Percentiles rank a stretch among this genome's conserved stretches.
Evolutionary conservation across 1,139 yeast genomes (phyloP).

Genomic region (Zygoascus hellenicus): DNA sequence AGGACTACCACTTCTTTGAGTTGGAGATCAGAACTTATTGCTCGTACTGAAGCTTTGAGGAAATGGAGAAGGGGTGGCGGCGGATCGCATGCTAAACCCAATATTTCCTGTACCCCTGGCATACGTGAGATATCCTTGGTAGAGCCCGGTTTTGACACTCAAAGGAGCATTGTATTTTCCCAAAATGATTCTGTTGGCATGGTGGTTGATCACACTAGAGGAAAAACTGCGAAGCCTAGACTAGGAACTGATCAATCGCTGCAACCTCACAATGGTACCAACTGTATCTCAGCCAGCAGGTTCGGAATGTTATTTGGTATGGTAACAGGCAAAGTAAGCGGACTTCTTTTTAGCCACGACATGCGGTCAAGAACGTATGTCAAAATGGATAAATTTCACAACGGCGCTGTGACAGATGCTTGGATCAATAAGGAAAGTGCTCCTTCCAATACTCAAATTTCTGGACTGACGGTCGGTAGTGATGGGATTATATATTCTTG

Average conservation of each 20-base stretch:
- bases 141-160: conserved; percentile 27
- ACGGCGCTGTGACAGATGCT: conserved; percentile 25
- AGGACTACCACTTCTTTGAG: conserved; percentile 25
- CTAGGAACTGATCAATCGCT: conserved; percentile 25
- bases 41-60: conserved; percentile 26
- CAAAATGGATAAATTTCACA: conserved; percentile 23
- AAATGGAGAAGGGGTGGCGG: conserved; percentile 27
- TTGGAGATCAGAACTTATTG: conserved; percentile 32
- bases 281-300: conserved; percentile 28
- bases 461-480: conserved; percentile 25
- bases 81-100: conserved; percentile 19
- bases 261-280: conserved; percentile 19
- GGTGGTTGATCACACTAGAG: conserved; percentile 32
- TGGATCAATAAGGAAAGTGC: conserved; percentile 28
- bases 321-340: conserved; percentile 26
- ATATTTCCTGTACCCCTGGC: conserved; percentile 29
- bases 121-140: conserved; percentile 25
- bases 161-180: conserved; percentile 28
- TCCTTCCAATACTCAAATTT: conserved; percentile 1
- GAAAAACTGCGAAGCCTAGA: conserved; percentile 30
- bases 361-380: conserved; percentile 29
- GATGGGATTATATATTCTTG: conserved; percentile 27
- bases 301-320: conserved; percentile 32
- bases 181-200: conserved; percentile 26
- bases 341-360: conserved; percentile 27